phyloP scores from a whole-genome alignment of 352 stramenopile genomes.

The Phytophthora sp. region DNA sequence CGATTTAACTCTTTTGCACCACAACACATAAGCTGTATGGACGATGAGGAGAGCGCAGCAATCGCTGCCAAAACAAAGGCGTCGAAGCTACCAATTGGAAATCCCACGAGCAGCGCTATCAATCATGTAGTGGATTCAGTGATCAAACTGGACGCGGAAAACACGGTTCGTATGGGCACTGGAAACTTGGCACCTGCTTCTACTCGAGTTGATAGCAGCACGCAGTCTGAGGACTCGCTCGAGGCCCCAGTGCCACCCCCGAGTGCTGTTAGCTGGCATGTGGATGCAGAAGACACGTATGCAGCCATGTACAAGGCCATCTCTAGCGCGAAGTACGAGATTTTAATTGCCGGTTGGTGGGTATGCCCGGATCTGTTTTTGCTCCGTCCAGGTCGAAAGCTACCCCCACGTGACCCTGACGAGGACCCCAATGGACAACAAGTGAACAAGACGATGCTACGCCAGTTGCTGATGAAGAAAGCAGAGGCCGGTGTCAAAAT shows the following conservation, averaged over 20 bases:
- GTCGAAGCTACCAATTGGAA: slow-evolving; percentile 22
- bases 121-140: slow-evolving; percentile 45
- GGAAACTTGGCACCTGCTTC: slow-evolving; percentile 32
- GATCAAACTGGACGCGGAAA: slow-evolving; percentile 40
- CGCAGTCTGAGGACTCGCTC: slow-evolving; percentile 66
- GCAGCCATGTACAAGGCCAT: slow-evolving; percentile 89
- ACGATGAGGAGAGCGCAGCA: slow-evolving; percentile 39
- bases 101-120: slow-evolving; percentile 19
- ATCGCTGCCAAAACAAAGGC: slow-evolving; percentile 40
- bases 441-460: slow-evolving; percentile 75
- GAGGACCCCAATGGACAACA: slow-evolving; percentile 41
- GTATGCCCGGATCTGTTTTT: slow-evolving; percentile 88
- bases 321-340: slow-evolving; percentile 84
- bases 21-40: slow-evolving; percentile 54
- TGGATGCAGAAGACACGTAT: slow-evolving; percentile 89
- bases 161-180: slow-evolving; percentile 27
- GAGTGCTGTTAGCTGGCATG: slow-evolving; percentile 82
- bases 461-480: slow-evolving; percentile 81
- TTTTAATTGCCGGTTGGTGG: slow-evolving; percentile 93
- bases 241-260: slow-evolving; percentile 46
- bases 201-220: slow-evolving; percentile 57
- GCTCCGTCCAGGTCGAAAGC: slow-evolving; percentile 63
- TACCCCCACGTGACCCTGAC: slow-evolving; percentile 39
- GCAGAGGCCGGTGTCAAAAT: slow-evolving; percentile 87
- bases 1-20: slow-evolving; percentile 85